Conservation (phyloP, 805 yeast species). For the Yamadazyma ubonensis region DNA sequence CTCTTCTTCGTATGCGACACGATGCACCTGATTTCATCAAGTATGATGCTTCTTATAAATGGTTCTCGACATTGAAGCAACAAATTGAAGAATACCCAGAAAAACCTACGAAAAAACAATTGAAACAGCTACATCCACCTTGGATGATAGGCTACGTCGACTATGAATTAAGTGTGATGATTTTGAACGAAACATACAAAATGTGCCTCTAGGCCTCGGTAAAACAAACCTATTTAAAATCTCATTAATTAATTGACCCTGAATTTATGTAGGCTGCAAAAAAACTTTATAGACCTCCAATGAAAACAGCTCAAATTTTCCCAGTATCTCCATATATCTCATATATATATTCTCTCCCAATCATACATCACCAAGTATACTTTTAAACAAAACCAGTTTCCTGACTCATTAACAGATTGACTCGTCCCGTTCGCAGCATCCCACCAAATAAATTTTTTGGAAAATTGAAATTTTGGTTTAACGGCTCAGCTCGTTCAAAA, state of each 20-base stretch:
- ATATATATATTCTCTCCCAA: too few species aligned
- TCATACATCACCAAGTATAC: background rate
- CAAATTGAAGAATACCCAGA: conserved; percentile 8
- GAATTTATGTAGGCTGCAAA: too few species aligned
- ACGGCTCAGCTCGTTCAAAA: conserved; percentile 10
- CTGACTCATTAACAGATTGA: conserved; percentile 2
- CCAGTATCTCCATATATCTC: too few species aligned
- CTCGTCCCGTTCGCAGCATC: conserved; percentile 1
- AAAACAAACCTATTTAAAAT: background rate
- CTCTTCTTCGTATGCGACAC: conserved; percentile 25
- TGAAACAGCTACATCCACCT: conserved; percentile 1
- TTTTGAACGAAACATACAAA: conserved; percentile 26
- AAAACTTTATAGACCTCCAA: too few species aligned
- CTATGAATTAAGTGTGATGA: conserved; percentile 26
- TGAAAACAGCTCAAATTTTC: too few species aligned
- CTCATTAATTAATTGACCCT: too few species aligned
- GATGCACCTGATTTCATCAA: conserved; percentile 23
- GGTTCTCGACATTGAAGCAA: conserved; percentile 20
- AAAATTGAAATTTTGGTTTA: conserved; percentile 7
- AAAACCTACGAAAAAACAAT: conserved; percentile 8
- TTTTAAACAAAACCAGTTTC: too few species aligned
- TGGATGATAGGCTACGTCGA: conserved; percentile 23
- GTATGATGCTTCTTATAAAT: conserved; percentile 23
- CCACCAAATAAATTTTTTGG: background rate
- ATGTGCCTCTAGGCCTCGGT: conserved; percentile 22